A percentile compares a stretch with the other conserved stretches of the same genome.
Evolutionary conservation across 768 basidiomycete genomes (phyloP).

Genomic region (Terana coerulea): DNA sequence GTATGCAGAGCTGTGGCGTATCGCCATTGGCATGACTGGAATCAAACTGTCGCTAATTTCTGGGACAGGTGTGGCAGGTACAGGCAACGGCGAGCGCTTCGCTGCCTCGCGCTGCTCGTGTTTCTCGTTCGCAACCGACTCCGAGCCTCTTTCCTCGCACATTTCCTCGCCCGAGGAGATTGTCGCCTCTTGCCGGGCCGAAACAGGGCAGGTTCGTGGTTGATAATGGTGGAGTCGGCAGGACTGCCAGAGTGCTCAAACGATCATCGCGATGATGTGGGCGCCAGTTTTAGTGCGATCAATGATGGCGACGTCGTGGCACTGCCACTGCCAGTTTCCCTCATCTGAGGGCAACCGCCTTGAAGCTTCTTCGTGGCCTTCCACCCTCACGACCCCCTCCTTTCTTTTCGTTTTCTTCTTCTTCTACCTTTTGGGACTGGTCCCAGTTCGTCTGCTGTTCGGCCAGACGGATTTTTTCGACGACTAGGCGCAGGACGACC

Average conservation of each 20-base stretch:
- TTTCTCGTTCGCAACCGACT: too few species aligned
- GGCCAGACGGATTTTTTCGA: constrained; percentile 24
- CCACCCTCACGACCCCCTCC: constrained; percentile 13
- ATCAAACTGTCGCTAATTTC: too few species aligned
- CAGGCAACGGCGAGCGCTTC: too few species aligned
- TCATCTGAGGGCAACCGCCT: constrained; percentile 7
- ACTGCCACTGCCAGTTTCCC: constrained; percentile 1
- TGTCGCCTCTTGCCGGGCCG: too few species aligned
- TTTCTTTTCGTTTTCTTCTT: constrained; percentile 16
- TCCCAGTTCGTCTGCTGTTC: constrained; percentile 24
- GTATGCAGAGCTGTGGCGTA: too few species aligned
- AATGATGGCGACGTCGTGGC: constrained; percentile 1
- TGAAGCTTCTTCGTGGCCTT: background rate
- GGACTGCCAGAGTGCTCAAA: background rate
- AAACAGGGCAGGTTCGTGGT: too few species aligned
- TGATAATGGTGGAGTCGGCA: background rate
- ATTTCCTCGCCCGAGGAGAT: too few species aligned
- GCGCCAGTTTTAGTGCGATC: constrained; percentile 3
- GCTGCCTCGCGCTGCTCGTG: too few species aligned
- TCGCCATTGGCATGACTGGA: too few species aligned
- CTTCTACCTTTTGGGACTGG: constrained; percentile 20
- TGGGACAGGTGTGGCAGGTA: too few species aligned
- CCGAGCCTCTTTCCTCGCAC: too few species aligned
- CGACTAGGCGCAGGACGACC: constrained; percentile 42
- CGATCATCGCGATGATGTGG: constrained; percentile 1